Conservation (phyloP, 768 basidiomycete species). For the Coprinopsis sp. region DNA sequence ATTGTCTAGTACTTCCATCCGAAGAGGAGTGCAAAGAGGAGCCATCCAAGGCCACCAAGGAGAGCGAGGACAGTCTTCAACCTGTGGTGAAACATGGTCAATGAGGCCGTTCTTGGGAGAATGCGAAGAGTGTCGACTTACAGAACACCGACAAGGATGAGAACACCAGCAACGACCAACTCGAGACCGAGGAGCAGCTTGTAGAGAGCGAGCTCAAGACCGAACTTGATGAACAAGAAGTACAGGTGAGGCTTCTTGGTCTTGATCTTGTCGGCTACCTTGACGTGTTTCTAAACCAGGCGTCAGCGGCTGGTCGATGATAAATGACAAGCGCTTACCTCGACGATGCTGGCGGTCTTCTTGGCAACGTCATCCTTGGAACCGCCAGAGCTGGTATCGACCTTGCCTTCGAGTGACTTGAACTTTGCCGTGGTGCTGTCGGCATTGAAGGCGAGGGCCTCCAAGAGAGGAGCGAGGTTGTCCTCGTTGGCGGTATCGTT, state of each 20-base stretch:
- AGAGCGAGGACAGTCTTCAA: too few species aligned
- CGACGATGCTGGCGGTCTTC: constrained; percentile 3
- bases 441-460: neutral
- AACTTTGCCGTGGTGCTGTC: neutral
- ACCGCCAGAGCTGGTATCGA: constrained; percentile 4
- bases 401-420: constrained; percentile 1
- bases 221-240: constrained; percentile 11
- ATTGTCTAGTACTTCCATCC: too few species aligned
- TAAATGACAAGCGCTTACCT: neutral
- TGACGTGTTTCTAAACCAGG: constrained; percentile 7
- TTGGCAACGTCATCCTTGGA: constrained; percentile 15
- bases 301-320: neutral
- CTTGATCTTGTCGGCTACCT: constrained; percentile 10
- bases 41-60: too few species aligned
- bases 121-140: constrained; percentile 5
- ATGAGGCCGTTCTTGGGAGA: neutral
- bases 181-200: constrained; percentile 11
- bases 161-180: constrained; percentile 6
- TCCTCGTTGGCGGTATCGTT: neutral
- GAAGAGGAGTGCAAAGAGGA: too few species aligned
- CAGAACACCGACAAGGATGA: constrained; percentile 9
- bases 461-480: constrained; percentile 7
- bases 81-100: too few species aligned
- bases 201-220: constrained; percentile 9
- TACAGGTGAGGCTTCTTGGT: constrained; percentile 9